Conservation (phyloP, 2,329 filamentous ascomycete genomes). For the Leptodontidium sp. region DNA sequence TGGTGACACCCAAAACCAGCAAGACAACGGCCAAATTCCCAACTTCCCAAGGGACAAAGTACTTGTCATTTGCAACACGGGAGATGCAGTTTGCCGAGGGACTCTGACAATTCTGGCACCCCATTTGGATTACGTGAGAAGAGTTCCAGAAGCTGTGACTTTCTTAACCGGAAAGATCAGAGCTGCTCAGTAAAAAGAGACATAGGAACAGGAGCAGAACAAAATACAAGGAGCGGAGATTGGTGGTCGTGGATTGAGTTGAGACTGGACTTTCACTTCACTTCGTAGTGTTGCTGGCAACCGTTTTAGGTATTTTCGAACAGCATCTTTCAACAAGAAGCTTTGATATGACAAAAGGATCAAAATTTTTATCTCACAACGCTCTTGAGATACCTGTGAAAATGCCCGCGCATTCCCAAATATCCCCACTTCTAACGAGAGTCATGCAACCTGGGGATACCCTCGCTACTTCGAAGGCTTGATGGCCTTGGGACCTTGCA, state of each 20-base stretch:
- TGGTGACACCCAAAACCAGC: constrained; percentile 50
- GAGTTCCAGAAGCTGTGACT: constrained; percentile 47
- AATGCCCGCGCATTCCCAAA: neutral
- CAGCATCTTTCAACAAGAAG: constrained; percentile 6
- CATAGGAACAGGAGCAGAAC: neutral
- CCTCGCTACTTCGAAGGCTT: neutral
- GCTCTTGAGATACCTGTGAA: neutral
- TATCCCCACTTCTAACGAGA: too few species aligned
- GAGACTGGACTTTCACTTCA: neutral
- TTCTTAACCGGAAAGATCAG: constrained; percentile 40
- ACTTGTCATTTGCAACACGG: constrained; percentile 56
- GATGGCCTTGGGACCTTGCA: neutral
- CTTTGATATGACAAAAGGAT: neutral
- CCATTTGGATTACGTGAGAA: constrained; percentile 49
- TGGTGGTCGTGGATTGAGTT: neutral
- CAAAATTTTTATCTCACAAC: neutral
- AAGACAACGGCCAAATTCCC: constrained; percentile 48
- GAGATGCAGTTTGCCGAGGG: constrained; percentile 58
- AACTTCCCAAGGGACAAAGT: constrained; percentile 43
- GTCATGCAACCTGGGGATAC: too few species aligned
- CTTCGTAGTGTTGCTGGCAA: constrained; percentile 17
- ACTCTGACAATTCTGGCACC: constrained; percentile 50
- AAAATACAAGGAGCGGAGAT: neutral
- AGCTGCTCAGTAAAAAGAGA: neutral
- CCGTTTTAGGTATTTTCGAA: neutral